A percentile compares a stretch with the other conserved stretches of the same genome.
Conservation (phyloP, 768 basidiomycete species). For the Tricholoma flavovirens region DNA sequence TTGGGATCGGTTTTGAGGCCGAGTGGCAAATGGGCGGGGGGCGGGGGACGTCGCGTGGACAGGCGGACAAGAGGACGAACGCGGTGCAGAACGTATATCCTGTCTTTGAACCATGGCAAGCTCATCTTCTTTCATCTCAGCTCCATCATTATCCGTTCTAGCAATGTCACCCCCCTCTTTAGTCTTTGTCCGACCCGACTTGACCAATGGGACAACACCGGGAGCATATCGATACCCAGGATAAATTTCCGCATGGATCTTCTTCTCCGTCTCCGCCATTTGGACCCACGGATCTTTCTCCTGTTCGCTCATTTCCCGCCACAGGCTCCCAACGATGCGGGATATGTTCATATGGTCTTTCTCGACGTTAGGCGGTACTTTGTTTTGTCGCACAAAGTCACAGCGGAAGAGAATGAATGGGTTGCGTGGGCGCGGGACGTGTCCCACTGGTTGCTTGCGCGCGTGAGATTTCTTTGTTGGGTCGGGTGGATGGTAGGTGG, state of each 20-base stretch:
- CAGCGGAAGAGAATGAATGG: conserved; percentile 79
- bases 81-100: background rate
- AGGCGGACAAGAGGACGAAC: conserved; percentile 7
- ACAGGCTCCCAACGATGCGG: conserved; percentile 59
- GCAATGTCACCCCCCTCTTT: conserved; percentile 3
- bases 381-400: conserved; percentile 61
- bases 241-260: conserved; percentile 31
- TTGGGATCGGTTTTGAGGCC: background rate
- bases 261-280: conserved; percentile 46
- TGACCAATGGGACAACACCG: background rate
- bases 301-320: conserved; percentile 48
- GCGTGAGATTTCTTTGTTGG: conserved; percentile 43
- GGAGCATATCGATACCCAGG: conserved; percentile 40
- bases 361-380: conserved; percentile 49
- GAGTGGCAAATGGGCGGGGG: background rate
- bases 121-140: background rate
- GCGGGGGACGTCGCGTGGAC: background rate
- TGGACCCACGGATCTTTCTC: conserved; percentile 46
- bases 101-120: background rate
- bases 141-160: background rate
- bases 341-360: conserved; percentile 65
- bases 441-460: conserved; percentile 41
- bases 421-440: conserved; percentile 69
- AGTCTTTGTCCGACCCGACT: conserved; percentile 6
- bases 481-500: conserved; percentile 20